Evolutionary conservation across 2,329 filamentous ascomycete species (phyloP).

Genomic region (Ceratocystis papillata): DNA sequence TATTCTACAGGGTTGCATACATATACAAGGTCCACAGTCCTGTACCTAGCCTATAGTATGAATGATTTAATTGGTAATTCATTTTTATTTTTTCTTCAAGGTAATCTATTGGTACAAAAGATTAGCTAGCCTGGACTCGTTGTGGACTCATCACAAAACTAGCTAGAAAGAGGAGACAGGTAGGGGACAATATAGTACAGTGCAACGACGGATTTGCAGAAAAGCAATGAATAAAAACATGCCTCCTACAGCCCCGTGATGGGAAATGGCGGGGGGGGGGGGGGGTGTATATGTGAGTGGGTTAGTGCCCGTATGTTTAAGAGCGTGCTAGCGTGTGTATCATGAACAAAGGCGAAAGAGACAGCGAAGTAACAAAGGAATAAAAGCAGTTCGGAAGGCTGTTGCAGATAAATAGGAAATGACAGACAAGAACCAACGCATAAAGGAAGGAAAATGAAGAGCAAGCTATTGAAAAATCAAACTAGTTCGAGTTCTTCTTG

Average conservation of each 20-base stretch:
- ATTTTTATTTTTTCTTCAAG: neutral
- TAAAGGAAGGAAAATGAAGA: neutral
- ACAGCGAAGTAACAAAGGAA: neutral
- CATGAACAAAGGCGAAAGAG: constrained; percentile 16
- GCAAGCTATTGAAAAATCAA: no score
- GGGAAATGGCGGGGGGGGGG: neutral
- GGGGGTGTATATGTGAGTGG: constrained; percentile 6
- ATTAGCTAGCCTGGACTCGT: neutral
- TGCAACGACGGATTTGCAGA: neutral
- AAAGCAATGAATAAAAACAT: neutral
- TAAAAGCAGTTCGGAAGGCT: neutral
- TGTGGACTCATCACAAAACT: neutral
- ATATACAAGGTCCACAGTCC: neutral
- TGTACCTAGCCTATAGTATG: no score
- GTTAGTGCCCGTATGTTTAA: neutral
- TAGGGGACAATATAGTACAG: constrained; percentile 12
- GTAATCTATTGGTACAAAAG: constrained; percentile 22
- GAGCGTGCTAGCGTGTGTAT: constrained; percentile 15
- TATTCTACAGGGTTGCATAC: neutral
- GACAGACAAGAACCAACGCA: neutral
- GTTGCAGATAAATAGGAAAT: neutral
- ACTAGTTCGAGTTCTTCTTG: constrained; percentile 23
- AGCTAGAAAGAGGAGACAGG: neutral
- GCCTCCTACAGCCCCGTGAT: neutral
- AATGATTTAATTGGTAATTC: no score